Evolutionary conservation across 2,329 filamentous ascomycete genomes (phyloP), one percentile per base, ranked within the genome.

Genomic region (Helotiales sp.): DNA sequence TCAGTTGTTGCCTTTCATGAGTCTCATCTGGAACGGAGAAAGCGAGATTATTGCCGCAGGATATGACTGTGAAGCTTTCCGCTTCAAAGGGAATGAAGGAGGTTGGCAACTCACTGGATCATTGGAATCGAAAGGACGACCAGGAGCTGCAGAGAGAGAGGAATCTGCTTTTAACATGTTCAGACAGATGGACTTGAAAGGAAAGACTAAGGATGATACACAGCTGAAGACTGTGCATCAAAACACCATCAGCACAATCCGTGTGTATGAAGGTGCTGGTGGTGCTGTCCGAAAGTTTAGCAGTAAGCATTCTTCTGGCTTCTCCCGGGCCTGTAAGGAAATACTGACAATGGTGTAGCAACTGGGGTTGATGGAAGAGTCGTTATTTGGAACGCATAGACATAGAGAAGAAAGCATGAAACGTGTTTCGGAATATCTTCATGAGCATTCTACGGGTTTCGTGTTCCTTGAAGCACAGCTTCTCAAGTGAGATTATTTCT

Each of bases 161-260:
- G 95, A 98, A 74, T 95, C 90, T 64, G 95, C 95, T 24, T 79
- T 97, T 73, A 96, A 98, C 76, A 96, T 98, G 91, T 99, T 99
- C 79, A 86, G 87, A 69, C 93, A 97, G 79, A 98, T 99, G 95
- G 95, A 99, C 75, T 81, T 99, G 64, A 96, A 95, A 81, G 95
- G 95, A 62, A 96, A 96, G 76, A 79, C 81, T 55, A 91, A 91
- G 71, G 92, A 96, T 69, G 93, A 98, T 73, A 97, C 93, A 3
- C 90, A 96, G 77, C 81, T 99, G 67, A 95, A 91, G 77, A 98
- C 95, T 10, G 86, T 95, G 47, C 95, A 99, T 76, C 95, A 99
- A 74, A 99, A 99, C 77, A 96, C 93, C 25, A 90, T 99, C 71
- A 91, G 85, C 70, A 96, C 87, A 2, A 79, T 99, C 51, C 85